Conservation (phyloP, 352 stramenopile species). For the Pythium scleroteichum region DNA sequence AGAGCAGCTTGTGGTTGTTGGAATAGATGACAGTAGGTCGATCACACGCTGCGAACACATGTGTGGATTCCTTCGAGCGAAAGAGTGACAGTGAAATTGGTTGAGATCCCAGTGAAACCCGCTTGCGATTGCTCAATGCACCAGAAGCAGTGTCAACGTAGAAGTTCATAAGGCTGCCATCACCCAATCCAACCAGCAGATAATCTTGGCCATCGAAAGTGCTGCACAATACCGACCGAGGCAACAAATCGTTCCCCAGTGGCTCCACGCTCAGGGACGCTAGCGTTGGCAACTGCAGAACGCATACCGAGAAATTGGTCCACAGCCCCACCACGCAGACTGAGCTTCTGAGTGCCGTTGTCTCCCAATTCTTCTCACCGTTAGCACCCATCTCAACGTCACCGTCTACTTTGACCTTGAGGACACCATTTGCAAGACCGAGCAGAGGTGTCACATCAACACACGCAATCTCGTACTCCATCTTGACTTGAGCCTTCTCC, state of each 20-base stretch:
- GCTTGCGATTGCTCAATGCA: conserved; percentile 84
- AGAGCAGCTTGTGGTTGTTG: conserved; percentile 95
- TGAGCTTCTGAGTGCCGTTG: conserved; percentile 44
- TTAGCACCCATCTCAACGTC: conserved; percentile 65
- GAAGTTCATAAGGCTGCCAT: conserved; percentile 95
- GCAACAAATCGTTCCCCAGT: conserved; percentile 81
- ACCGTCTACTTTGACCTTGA: conserved; percentile 30
- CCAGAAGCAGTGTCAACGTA: conserved; percentile 57
- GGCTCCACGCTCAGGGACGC: conserved; percentile 61
- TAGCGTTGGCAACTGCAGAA: conserved; percentile 83
- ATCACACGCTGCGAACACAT: conserved; percentile 97
- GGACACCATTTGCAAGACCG: not conserved
- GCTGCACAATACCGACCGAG: conserved; percentile 88
- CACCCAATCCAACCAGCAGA: conserved; percentile 96
- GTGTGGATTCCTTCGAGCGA: conserved; percentile 89
- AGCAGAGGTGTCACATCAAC: conserved; percentile 85
- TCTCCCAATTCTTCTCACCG: conserved; percentile 57
- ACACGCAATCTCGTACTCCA: conserved; percentile 96
- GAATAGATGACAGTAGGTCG: conserved; percentile 97
- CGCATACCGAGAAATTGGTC: conserved; percentile 92
- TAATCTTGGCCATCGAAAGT: conserved; percentile 88
- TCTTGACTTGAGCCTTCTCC: conserved; percentile 58
- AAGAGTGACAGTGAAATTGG: conserved; percentile 94
- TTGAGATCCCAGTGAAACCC: conserved; percentile 94
- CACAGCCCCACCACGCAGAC: conserved; percentile 89